Percentiles rank a stretch among this genome's conserved stretches.
Conservation (phyloP, 805 yeast genomes). For the Limtongia smithiae region DNA sequence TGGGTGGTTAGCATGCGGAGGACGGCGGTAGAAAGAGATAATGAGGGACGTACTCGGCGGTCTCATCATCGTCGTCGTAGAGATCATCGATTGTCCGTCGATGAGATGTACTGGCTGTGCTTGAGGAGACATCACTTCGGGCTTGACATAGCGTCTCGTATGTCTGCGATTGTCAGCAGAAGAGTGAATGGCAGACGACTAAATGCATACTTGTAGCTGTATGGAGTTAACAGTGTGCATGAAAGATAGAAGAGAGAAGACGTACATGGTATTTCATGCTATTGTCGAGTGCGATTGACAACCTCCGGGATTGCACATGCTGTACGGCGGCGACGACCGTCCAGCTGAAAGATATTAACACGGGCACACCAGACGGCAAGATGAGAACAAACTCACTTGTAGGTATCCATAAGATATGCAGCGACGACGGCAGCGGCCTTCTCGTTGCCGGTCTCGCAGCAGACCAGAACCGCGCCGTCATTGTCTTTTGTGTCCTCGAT, state of each 20-base stretch:
- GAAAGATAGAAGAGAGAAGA: neutral
- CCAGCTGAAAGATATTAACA: slow-evolving; percentile 8
- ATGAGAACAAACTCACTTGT: slow-evolving; percentile 12
- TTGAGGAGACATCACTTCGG: slow-evolving; percentile 5
- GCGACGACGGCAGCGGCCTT: slow-evolving; percentile 35
- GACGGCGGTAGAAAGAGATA: neutral
- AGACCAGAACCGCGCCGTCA: slow-evolving; percentile 29
- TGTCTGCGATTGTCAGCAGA: slow-evolving; percentile 6
- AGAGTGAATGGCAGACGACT: neutral
- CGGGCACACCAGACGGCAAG: neutral
- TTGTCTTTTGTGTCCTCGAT: slow-evolving; percentile 12
- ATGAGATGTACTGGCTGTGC: neutral
- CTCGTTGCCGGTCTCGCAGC: slow-evolving; percentile 39
- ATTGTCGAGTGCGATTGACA: slow-evolving; percentile 33
- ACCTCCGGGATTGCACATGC: slow-evolving; percentile 35
- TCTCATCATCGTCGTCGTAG: slow-evolving; percentile 9
- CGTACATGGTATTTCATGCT: slow-evolving; percentile 25
- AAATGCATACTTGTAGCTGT: slow-evolving; percentile 20
- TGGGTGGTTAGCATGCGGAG: neutral
- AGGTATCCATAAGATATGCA: slow-evolving; percentile 34
- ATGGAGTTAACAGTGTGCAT: too few relatives aligned
- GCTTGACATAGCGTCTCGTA: slow-evolving; percentile 24
- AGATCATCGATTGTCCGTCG: slow-evolving; percentile 21
- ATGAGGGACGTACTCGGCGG: neutral
- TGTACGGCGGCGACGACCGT: slow-evolving; percentile 32